Base-by-base conservation (phyloP, 768 basidiomycete species). In the Xanthoconium purpureum region DNA sequence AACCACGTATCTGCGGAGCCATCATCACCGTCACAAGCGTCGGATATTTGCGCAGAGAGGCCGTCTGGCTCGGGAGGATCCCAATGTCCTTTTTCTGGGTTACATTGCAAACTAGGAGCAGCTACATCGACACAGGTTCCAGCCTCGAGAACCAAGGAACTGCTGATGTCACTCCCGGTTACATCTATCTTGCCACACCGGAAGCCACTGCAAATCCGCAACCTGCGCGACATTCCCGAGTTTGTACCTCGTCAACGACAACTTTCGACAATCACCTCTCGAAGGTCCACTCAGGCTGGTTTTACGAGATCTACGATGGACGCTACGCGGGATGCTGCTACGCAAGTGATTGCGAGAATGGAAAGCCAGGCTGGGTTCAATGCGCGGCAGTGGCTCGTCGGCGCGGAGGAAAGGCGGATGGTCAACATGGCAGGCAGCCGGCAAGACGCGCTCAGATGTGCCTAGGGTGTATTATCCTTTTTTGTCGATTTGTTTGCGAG, bases 1-100 rank as follows among this genome's bases (percentile, higher is more conserved):
- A 52, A 39, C 33, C 66, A 32, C 33, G 30, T 44, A n/a, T 28
- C 33, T 0, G 45, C 35, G 24, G 52, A 57, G n/a, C 67, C 63
- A 43, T 51, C 12, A 1, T 70, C 66, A 28, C 68, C 66, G 8
- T 70, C 68, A 29, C 67, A 68, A 20, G 60, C 43, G 4, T 68
- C 66, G 46, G 66, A 68, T 18, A 46, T 67, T 30, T 68, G 66
- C 17, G 68, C 66, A 18, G 66, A 68, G 55, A 70, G 57, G 38
- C 66, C 66, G n/a, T 60, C 50, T 5, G 54, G 66, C 15, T 54
- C 54, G 1, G 63, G 60, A 12, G 51, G 44, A 35, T 70, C 66
- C 3, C 63, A 51, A 14, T 68, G 66, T 37, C 66, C 66, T 13
- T 42, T 68, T 33, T 54, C 65, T 58, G 67, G 63, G 14, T 50